phyloP scores from a whole-genome alignment of 176 grass and related monocot species.

The Musa acuminata region DNA sequence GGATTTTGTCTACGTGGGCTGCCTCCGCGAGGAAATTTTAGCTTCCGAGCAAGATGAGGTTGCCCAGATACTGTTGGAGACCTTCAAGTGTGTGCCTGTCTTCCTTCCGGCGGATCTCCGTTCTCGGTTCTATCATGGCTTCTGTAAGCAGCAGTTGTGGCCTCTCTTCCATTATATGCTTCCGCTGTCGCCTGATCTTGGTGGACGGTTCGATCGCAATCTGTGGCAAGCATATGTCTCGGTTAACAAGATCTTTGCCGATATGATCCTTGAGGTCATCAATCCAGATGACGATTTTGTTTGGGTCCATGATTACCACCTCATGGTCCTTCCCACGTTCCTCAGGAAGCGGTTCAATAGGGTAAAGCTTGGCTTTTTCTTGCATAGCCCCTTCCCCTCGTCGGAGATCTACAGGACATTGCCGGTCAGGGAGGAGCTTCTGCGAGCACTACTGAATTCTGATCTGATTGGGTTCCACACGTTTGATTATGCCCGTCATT shows the following conservation, averaged over 20 bases:
- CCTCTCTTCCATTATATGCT: constrained; percentile 99
- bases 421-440: constrained; percentile 71
- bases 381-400: constrained; percentile 80
- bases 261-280: constrained; percentile 93
- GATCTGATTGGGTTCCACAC: constrained; percentile 94
- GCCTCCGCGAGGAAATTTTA: constrained; percentile 66
- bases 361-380: constrained; percentile 78
- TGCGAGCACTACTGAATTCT: constrained; percentile 62
- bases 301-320: constrained; percentile 94
- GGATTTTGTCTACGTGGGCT: constrained; percentile 79
- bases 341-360: constrained; percentile 75
- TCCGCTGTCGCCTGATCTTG: constrained; percentile 78
- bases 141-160: constrained; percentile 99
- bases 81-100: constrained; percentile 68
- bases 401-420: constrained; percentile 88
- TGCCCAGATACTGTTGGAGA: constrained; percentile 48
- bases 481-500: constrained; percentile 85
- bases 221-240: constrained; percentile 94
- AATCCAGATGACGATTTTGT: constrained; percentile 86
- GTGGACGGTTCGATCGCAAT: constrained; percentile 70
- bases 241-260: constrained; percentile 88
- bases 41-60: constrained; percentile 59
- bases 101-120: constrained; percentile 66
- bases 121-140: constrained; percentile 76
- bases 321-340: constrained; percentile 83